Evolutionary conservation across 2,329 filamentous ascomycete genomes (phyloP), one percentile per base, ranked within the genome.

Genomic region (Diaporthe nobilis): DNA sequence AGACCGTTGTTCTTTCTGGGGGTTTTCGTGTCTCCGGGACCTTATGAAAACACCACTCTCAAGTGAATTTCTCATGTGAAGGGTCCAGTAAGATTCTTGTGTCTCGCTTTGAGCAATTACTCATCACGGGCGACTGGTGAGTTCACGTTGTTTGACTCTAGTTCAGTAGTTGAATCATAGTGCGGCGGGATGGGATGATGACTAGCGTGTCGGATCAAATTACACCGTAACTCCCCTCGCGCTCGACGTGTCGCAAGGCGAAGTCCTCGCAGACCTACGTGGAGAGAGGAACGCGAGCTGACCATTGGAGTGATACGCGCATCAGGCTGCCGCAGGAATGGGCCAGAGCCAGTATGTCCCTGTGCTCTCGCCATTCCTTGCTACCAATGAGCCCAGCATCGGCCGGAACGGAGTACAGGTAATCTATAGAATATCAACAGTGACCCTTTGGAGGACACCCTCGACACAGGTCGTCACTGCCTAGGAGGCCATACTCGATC

Each of bases 31-130:
- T 15, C 17, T 44, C 6, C 42, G 6, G 42, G 15, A 44, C 15
- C 15, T 15, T 15, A 44, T 44, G 17, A 8, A 20, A 44, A 44
- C 42, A 44, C 17, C 13, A 44, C 42, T 20, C 17, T 44, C 42
- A 20, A 1, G 2, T 44, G 1, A 6, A 44, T 1, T 20, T 20
- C 15, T 44, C 42, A 6, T 17, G 42, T 0, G 17, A 0, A 2
- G 22, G 20, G 8, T 9, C 17, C 17, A 22, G 22, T 49, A 8
- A 49, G 22, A 22, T 8, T 4, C 44, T 20, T 20, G 0, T 7
- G 7, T 47, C 44, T 47, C 15, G 7, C 44, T 20, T 17, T 47
- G 15, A 47, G 44, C 7, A 15, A 47, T 47, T 22, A 20, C 17
- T 20, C 7, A 6, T 49, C 3, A 20, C 8, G 6, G 8, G 20